Conservation (phyloP, 441 rosid species). For the Geranium incanum region DNA sequence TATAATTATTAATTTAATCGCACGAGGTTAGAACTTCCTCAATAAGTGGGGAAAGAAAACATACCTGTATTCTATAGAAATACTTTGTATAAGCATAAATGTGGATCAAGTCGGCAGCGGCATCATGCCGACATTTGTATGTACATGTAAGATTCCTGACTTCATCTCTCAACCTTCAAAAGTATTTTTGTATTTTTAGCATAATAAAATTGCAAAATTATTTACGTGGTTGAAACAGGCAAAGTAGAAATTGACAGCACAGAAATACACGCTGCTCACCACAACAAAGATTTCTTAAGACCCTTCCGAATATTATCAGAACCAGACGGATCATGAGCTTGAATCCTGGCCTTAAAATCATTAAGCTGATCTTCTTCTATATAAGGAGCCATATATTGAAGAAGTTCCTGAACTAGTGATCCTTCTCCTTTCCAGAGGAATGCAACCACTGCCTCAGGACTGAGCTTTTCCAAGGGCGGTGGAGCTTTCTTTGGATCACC, state of each 20-base stretch:
- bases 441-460: conserved; percentile 66
- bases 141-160: conserved; percentile 80
- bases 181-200: conserved; percentile 7
- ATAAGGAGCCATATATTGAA: conserved; percentile 70
- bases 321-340: conserved; percentile 58
- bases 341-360: conserved; percentile 69
- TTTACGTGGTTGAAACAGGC: neutral
- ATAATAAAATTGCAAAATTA: neutral
- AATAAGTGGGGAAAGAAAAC: conserved; percentile 17
- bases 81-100: conserved; percentile 80
- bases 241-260: conserved; percentile 11
- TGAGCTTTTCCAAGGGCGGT: conserved; percentile 84
- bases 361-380: conserved; percentile 51
- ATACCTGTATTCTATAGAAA: conserved; percentile 72
- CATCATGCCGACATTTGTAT: conserved; percentile 90
- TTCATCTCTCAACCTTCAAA: conserved; percentile 91
- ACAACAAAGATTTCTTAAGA: conserved; percentile 76
- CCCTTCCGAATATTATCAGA: conserved; percentile 57
- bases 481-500: conserved; percentile 96
- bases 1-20: conserved; percentile 15
- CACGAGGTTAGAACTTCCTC: neutral
- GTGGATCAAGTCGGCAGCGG: conserved; percentile 98
- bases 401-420: conserved; percentile 83
- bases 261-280: conserved; percentile 44
- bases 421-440: conserved; percentile 86